Base-by-base conservation (phyloP, 1,284 basidiomycete species). In the Ustilago nuda region DNA sequence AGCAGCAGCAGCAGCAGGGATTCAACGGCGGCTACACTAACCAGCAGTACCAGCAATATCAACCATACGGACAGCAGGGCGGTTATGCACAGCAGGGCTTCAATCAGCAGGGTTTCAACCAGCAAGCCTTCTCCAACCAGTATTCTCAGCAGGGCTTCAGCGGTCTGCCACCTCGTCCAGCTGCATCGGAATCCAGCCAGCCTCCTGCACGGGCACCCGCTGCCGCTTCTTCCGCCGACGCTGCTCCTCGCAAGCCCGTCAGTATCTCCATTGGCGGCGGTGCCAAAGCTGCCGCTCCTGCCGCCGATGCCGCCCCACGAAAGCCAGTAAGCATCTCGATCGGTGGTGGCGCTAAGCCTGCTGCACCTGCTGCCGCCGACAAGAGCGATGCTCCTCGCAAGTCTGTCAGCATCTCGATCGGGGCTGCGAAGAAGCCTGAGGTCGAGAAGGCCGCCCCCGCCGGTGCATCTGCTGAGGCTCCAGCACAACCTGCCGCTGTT, bases 181-280 rank as follows among this genome's bases (percentile, higher is more conserved):
- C 74, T 39, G 68, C 70, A 13, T 72, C 67, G 11, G 61, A 65
- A 7, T 64, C 61, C 33, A 70, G 65, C 63, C 70, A 78, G 66
- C 61, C 67, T 11, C 62, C 79, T 35, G 69, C 72, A n/a, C 61
- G 58, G 19, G 48, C 62, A 13, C 32, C 61, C 19, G 37, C 65
- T 17, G 57, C 62, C 30, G 46, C 63, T 13, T 43, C 61, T 32
- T n/a, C 56, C 17, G 57, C 69, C 27, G 51, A 73, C 45, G 68
- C 66, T 30, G 69, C 74, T 39, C 62, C 78, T 12, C 68, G 79
- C 43, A 83, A 84, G 63, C 81, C 83, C 23, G 83, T 84, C 60
- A 83, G 79, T 66, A 82, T 84, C 55, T 83, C 82, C n/a, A 75
- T 84, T 30, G 83, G 83, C 32, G 82, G 79, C n/a, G 79, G 69